Conservation (phyloP, 108 stramenopile species). For the Pseudonitzschia pungens region DNA sequence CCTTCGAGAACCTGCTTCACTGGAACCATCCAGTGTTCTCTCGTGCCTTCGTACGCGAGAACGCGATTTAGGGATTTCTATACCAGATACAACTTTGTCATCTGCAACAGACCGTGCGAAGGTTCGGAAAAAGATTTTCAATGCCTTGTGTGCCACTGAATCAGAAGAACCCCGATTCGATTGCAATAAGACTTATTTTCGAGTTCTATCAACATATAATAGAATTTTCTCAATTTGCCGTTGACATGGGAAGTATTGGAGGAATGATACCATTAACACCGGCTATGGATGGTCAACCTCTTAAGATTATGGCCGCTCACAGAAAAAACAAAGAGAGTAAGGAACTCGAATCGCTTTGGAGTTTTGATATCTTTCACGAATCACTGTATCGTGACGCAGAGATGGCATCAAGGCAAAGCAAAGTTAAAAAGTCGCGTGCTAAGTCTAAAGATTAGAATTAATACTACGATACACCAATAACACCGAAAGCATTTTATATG, state of each 20-base stretch:
- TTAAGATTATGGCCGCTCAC: slow-evolving; percentile 43
- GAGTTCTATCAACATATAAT: slow-evolving; percentile 43
- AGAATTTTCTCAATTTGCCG: background rate
- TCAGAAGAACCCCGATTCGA: slow-evolving; percentile 13
- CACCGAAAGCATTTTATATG: too few species aligned
- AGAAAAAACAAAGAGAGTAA: background rate
- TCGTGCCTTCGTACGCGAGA: background rate
- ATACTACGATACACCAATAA: too few species aligned
- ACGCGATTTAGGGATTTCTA: background rate
- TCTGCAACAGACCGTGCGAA: slow-evolving; percentile 23
- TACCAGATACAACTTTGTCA: slow-evolving; percentile 29
- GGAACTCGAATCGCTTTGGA: slow-evolving; percentile 13
- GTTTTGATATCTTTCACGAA: slow-evolving; percentile 18
- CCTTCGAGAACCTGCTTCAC: slow-evolving; percentile 5
- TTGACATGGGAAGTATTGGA: slow-evolving; percentile 41
- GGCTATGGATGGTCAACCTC: slow-evolving; percentile 58
- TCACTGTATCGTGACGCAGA: slow-evolving; percentile 9
- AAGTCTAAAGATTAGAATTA: too few species aligned
- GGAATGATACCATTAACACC: slow-evolving; percentile 32
- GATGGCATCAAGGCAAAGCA: too few species aligned
- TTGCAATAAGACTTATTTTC: slow-evolving; percentile 52
- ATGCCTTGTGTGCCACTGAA: slow-evolving; percentile 35
- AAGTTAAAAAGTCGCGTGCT: too few species aligned
- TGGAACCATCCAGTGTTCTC: slow-evolving; percentile 9
- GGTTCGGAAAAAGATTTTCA: slow-evolving; percentile 51